Base-by-base conservation (phyloP, 2,329 filamentous ascomycete species). In the Botryotinia convoluta region DNA sequence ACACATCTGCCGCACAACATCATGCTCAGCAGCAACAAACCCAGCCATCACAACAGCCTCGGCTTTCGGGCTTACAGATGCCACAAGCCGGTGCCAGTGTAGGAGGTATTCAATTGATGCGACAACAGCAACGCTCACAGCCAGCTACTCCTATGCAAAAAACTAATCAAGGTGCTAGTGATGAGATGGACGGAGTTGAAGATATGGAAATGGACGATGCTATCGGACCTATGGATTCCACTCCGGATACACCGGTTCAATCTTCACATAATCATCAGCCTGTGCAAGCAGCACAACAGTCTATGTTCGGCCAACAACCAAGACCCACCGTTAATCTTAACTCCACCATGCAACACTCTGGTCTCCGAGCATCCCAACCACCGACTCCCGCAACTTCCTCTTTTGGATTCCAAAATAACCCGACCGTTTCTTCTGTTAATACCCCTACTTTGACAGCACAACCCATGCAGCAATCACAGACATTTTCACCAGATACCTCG, bases 201-300 rank as follows among this genome's bases (percentile, higher is more conserved):
- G 94, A 97, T 80, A 98, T 98, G 95, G 95, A 98, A 80, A 93
- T 98, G 91, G 95, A 98, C 80, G 94, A 97, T 78, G 88, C 90
- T 12, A 86, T 93, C 67, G 90, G 89, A 6, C 84, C 86, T 69
- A 88, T 91, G 87, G 89, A 91, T 73, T 84, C 90, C 79, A 87
- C 90, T 64, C 87, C 90, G 75, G 88, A 83, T 68, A 79, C 79
- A 14, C 77, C 80, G 20, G 73, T 79, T 45, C 81, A 79, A 72
- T 70, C 60, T 45, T 51, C 51, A 48, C 70, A 78, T 42, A 79
- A 77, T 77, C 87, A 91, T 69, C 86, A 88, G 76, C 88, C 90
- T 51, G 90, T 93, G 79, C 92, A 93, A 78, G 90, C 92, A 79
- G 88, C 89, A 32, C 87, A 91, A 62, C 90, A 92, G 74, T 80